Base-by-base conservation (phyloP, 1,284 basidiomycete genomes). In the Ceratobasidium sp. region DNA sequence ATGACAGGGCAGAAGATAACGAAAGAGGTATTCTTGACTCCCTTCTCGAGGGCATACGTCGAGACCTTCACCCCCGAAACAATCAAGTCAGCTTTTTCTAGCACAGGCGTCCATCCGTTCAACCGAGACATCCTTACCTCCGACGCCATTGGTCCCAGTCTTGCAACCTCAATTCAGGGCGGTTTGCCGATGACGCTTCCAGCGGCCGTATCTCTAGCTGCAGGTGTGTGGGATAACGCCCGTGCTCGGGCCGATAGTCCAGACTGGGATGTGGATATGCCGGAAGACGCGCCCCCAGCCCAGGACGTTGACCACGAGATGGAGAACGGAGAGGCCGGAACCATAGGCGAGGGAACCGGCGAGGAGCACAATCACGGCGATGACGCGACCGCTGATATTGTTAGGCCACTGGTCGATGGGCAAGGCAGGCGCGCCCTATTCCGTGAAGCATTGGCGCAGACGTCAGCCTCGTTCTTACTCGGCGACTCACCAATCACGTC, bases 1-100 rank as follows among this genome's bases (percentile, higher is more conserved):
- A 28, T 1, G 26, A 46, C 80, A 54, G 28, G 68, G 12, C 67
- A 64, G 1, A 65, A 61, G 20, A 80, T 84, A 12, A 65, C 28
- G 0, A 85, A 85, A 75, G 80, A 65, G 2, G 81, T 84, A 77
- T 84, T 84, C 68, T 23, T 73, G 17, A n/a, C 42, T 7, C 56
- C 59, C 10, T 71, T 61, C 44, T 65, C 57, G 9, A 13, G 17
- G 9, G 68, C 68, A 50, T 42, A 61, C n/a, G 50, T 50, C 7
- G 42, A 44, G 20, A 71, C 68, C 23, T 71, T 78, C n/a, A 70
- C 77, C 12, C n/a, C 42, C 15, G 26, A 69, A 4, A 50, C 59
- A n/a, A 71, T 71, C 38, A 46, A 26, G 44, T 28, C 46, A 26
- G 77, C 68, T 5, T 78, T 78, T 64, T 6, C 46, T 10, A 71